Base-by-base conservation (phyloP, 2,329 filamentous ascomycete genomes). In the Scortechinia acanthostroma region DNA sequence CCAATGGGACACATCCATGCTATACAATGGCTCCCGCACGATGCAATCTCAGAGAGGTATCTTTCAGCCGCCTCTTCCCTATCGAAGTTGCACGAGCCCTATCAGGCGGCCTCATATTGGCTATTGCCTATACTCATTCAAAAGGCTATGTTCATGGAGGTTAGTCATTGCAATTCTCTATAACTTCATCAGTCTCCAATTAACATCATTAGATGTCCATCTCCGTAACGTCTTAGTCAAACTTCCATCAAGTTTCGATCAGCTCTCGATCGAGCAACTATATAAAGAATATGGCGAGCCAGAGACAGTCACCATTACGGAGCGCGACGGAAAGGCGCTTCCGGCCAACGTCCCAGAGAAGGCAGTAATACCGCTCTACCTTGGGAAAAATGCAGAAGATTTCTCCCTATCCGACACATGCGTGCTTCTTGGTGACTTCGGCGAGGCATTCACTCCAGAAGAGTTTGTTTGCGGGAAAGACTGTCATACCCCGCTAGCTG, bases 351-450 rank as follows among this genome's bases (percentile, higher is more conserved):
- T 51, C 40, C 60, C 61, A 23, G 3, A 48, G 3, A 52, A 53
- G 17, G 60, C 54, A 44, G 53, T 55, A 3, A 15, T 53, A 1
- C 54, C 55, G 4, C 45, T 59, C 3, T 55, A 42, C 28, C 51
- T 64, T 19, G 59, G 56, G 2, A 59, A 60, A 48, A 28, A 50
- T 3, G 55, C 55, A 4, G 48, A 59, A 35, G 46, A 58, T 1
- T 55, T 62, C 40, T 48, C 49, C 5, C 21, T 61, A 19, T 48
- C 49, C 1, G 62, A 65, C 13, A 49, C 55, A 1, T 48, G 49
- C 3, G 28, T 58, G 0, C 45, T 64, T 43, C 57, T 65, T 1
- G 52, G 49, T 47, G 62, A 65, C 49, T 65, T 62, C 52, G 60
- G 59, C 13, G 57, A 61, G 42, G 50, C 58, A 3, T 63, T 61